Evolutionary conservation across 768 basidiomycete species (phyloP).

Genomic region (Lactarius akahatsu): DNA sequence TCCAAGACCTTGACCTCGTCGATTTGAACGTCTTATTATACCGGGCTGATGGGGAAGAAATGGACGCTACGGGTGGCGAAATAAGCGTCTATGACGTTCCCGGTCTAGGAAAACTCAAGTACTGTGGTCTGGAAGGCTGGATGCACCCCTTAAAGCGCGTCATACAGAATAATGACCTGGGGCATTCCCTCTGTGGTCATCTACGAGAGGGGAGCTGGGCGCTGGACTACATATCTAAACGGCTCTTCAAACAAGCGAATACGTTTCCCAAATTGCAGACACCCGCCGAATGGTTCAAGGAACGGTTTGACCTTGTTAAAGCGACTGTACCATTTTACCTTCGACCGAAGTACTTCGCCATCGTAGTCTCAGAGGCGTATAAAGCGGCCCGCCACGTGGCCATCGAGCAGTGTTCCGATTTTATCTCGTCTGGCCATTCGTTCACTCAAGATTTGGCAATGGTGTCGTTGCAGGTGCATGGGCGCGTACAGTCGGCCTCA

Average conservation of each 20-base stretch:
- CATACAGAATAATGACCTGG: constrained; percentile 89
- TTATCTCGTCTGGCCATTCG: constrained; percentile 77
- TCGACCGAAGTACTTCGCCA: constrained; percentile 94
- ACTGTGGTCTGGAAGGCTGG: constrained; percentile 97
- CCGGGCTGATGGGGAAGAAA: constrained; percentile 88
- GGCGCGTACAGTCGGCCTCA: constrained; percentile 86
- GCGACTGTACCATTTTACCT: constrained; percentile 76
- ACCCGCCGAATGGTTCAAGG: constrained; percentile 81
- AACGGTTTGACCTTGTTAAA: constrained; percentile 84
- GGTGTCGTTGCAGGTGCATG: constrained; percentile 87
- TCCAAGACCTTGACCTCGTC: constrained; percentile 71
- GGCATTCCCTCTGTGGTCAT: constrained; percentile 87
- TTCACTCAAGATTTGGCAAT: constrained; percentile 92
- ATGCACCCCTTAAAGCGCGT: constrained; percentile 85
- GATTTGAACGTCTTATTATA: constrained; percentile 89
- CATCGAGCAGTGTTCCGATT: constrained; percentile 86
- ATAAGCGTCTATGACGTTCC: constrained; percentile 85
- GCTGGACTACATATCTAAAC: constrained; percentile 76
- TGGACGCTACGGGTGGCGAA: constrained; percentile 78
- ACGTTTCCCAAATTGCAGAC: constrained; percentile 61
- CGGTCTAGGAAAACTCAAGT: constrained; percentile 68
- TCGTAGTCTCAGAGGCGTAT: constrained; percentile 88
- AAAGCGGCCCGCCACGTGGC: constrained; percentile 83
- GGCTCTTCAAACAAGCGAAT: constrained; percentile 64
- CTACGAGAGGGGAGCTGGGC: constrained; percentile 90